These are phyloP conservation scores for Candida frijolesensis DNA, from an alignment of 1,139 yeast species.

Conservation along the genomic window DNA sequence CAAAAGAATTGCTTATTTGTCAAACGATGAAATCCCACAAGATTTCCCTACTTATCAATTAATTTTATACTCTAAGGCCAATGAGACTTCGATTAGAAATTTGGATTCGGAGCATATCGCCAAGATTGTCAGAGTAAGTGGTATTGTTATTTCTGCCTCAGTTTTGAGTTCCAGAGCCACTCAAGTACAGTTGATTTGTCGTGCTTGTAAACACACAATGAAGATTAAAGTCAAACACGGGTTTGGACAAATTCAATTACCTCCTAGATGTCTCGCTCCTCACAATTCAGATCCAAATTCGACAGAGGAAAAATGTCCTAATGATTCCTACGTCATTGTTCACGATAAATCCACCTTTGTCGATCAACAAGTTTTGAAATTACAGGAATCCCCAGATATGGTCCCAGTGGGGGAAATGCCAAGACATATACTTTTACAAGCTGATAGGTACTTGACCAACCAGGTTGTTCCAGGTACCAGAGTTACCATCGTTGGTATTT, in stretches of 20 bases:
- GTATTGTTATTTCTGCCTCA: constrained; percentile 90
- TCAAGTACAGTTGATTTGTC: constrained; percentile 79
- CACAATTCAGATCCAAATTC: constrained; percentile 39
- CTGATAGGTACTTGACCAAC: constrained; percentile 88
- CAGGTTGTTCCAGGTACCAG: constrained; percentile 94
- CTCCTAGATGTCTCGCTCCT: constrained; percentile 72
- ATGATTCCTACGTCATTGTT: constrained; percentile 89
- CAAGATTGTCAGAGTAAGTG: constrained; percentile 87
- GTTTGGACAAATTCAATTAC: constrained; percentile 78
- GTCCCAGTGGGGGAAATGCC: constrained; percentile 99
- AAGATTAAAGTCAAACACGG: constrained; percentile 68
- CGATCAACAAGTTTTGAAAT: constrained; percentile 90
- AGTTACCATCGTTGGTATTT: constrained; percentile 88
- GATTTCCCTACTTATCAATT: constrained; percentile 83
- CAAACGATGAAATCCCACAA: constrained; percentile 55
- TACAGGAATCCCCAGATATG: constrained; percentile 96
- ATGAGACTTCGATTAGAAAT: constrained; percentile 73
- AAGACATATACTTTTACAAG: constrained; percentile 83
- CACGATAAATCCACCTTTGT: constrained; percentile 92
- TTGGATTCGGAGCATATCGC: constrained; percentile 88
- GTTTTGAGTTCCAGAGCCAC: constrained; percentile 90
- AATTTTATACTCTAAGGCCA: constrained; percentile 73
- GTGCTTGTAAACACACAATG: constrained; percentile 82
- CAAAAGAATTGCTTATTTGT: constrained; percentile 67
- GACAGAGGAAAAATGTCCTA: constrained; percentile 72